Evolutionary conservation across 139 green algal genomes (phyloP).

Genomic region (Chlorella sp.): DNA sequence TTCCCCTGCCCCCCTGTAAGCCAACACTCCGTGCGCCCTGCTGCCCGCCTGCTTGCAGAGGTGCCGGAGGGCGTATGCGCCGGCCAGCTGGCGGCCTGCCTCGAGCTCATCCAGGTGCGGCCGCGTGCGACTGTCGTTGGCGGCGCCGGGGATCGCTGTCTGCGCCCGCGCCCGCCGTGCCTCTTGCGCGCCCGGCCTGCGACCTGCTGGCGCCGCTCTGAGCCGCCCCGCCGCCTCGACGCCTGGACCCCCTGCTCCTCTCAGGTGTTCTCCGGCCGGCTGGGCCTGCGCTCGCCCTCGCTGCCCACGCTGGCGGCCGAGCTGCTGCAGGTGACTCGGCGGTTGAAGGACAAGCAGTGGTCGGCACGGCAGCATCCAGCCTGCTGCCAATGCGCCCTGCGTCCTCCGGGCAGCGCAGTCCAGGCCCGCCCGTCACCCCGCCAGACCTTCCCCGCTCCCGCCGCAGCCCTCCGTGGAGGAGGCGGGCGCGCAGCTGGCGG

Average conservation of each 20-base stretch:
- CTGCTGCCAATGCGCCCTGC: no score
- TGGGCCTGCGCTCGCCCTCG: conserved; percentile 10
- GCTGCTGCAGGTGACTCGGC: conserved; percentile 43
- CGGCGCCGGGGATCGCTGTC: no score
- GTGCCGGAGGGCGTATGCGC: conserved; percentile 16
- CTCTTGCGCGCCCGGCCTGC: no score
- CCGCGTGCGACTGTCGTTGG: no score
- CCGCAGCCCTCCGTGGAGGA: neutral
- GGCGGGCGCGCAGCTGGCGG: neutral
- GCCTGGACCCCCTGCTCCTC: neutral
- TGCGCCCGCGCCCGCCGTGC: no score
- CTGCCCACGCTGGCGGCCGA: conserved; percentile 28
- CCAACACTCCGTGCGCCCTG: no score
- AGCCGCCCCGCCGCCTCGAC: neutral
- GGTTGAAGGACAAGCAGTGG: no score
- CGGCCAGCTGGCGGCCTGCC: conserved; percentile 31
- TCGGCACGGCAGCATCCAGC: no score
- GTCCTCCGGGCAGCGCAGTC: no score
- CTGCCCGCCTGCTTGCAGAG: no score
- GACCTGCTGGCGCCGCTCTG: conserved; percentile 2
- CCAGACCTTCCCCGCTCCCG: neutral
- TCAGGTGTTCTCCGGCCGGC: conserved; percentile 14
- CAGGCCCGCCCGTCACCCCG: no score
- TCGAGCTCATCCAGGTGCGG: conserved; percentile 39
- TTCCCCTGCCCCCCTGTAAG: no score